A percentile compares a stretch with the other conserved stretches of the same genome.
These are phyloP conservation scores for Pyrenophora seminiperda DNA, from an alignment of 2,329 filamentous ascomycete species.

Conservation along the genomic window DNA sequence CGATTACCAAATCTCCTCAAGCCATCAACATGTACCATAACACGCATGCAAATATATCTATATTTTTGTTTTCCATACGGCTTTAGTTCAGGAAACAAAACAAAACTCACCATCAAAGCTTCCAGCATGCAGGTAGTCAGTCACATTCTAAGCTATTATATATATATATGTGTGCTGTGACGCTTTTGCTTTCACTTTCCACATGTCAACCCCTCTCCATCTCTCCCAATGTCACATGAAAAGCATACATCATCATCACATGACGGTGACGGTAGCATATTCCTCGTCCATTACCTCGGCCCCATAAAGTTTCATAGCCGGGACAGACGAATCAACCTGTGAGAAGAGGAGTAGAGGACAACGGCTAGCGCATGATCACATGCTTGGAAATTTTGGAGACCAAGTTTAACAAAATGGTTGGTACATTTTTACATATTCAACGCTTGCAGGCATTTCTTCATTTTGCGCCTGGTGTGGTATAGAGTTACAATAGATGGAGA, in stretches of 20 bases:
- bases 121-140: too few species aligned
- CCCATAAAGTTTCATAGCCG: conserved; percentile 22
- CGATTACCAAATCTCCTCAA: too few species aligned
- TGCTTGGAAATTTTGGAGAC: not conserved
- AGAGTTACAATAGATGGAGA: conserved; percentile 15
- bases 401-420: not conserved
- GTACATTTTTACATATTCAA: not conserved
- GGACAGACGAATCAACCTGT: conserved; percentile 18
- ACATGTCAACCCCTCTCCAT: conserved; percentile 3
- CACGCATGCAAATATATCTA: too few species aligned
- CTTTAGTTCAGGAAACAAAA: too few species aligned
- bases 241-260: not conserved
- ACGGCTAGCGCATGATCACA: conserved; percentile 21
- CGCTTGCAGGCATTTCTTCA: conserved; percentile 3
- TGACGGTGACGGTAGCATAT: too few species aligned
- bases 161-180: too few species aligned
- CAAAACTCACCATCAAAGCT: too few species aligned
- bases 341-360: not conserved
- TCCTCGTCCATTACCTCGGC: conserved; percentile 12
- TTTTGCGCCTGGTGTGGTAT: conserved; percentile 12
- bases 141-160: too few species aligned
- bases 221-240: too few species aligned
- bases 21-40: too few species aligned
- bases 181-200: not conserved
- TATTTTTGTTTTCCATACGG: too few species aligned